Conservation (phyloP, 2,329 filamentous ascomycete genomes). For the Fusarium abutilonis region DNA sequence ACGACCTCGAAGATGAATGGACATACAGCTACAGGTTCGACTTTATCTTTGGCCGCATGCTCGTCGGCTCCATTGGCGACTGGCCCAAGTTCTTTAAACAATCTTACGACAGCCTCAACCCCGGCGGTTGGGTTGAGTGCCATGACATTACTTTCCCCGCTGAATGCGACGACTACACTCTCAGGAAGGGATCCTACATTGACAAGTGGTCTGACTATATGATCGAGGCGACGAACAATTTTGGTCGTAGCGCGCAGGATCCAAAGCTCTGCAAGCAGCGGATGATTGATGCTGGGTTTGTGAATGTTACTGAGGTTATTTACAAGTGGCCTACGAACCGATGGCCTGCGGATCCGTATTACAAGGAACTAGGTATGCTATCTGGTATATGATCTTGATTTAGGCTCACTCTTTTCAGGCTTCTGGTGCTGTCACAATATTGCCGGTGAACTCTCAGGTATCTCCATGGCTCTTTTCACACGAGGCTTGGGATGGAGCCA, state of each 20-base stretch:
- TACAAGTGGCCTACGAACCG: constrained; percentile 61
- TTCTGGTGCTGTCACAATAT: constrained; percentile 50
- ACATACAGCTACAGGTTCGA: constrained; percentile 53
- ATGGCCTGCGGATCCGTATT: constrained; percentile 62
- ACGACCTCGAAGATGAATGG: constrained; percentile 56
- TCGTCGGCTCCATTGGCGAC: constrained; percentile 51
- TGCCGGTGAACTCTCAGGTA: constrained; percentile 48
- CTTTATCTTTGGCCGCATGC: constrained; percentile 54
- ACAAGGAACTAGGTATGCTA: constrained; percentile 60
- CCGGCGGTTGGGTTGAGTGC: constrained; percentile 57
- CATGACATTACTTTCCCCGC: constrained; percentile 55
- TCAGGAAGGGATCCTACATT: constrained; percentile 45
- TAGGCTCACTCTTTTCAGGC: constrained; percentile 51
- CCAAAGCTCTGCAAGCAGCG: constrained; percentile 48
- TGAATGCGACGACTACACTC: constrained; percentile 55
- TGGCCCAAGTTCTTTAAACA: constrained; percentile 52
- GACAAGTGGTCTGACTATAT: constrained; percentile 46
- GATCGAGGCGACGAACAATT: constrained; percentile 44
- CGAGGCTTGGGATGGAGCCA: constrained; percentile 50
- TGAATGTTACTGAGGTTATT: constrained; percentile 58
- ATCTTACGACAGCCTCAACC: constrained; percentile 51
- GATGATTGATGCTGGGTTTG: constrained; percentile 63
- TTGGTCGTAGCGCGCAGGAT: constrained; percentile 48
- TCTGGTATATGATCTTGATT: too few species aligned
- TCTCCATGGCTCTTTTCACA: constrained; percentile 54